Conservation (phyloP, 257 asterid genomes). For the Cynanchum wilfordii region DNA sequence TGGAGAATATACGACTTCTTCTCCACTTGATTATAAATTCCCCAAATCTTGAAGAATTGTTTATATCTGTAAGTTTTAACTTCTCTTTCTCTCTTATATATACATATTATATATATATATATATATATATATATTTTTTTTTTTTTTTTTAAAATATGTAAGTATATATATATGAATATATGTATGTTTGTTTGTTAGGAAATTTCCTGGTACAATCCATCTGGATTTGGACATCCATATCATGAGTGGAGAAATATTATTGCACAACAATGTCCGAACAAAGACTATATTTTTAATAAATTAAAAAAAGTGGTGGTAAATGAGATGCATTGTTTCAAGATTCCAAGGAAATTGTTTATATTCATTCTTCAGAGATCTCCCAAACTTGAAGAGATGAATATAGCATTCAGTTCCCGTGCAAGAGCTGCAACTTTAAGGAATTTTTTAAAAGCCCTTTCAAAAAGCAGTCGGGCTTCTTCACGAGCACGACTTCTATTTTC, state of each 20-base stretch:
- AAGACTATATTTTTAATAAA: constrained; percentile 26
- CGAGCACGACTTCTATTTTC: constrained; percentile 51
- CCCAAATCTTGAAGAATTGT: constrained; percentile 63
- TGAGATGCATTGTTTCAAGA: constrained; percentile 49
- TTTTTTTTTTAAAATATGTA: too few relatives aligned
- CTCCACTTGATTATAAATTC: constrained; percentile 68
- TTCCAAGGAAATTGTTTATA: constrained; percentile 60
- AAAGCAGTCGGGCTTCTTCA: constrained; percentile 75
- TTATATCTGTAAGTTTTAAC: constrained; percentile 58
- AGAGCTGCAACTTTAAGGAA: constrained; percentile 41
- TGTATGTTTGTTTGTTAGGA: constrained; percentile 28
- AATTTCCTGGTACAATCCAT: neutral
- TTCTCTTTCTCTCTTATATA: too few relatives aligned
- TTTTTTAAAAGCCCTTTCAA: constrained; percentile 50
- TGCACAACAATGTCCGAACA: constrained; percentile 4
- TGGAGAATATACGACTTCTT: constrained; percentile 55
- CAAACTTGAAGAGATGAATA: constrained; percentile 49
- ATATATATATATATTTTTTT: neutral
- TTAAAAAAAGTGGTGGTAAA: constrained; percentile 53
- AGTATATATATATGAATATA: too few relatives aligned
- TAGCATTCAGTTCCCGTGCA: constrained; percentile 39
- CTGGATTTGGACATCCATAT: constrained; percentile 9
- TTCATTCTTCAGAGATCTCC: constrained; percentile 65
- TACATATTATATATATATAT: too few relatives aligned
- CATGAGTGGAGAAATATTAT: constrained; percentile 38